Base-by-base conservation (phyloP, 495 filamentous ascomycete species). In the Xanthoparmelia taractica region DNA sequence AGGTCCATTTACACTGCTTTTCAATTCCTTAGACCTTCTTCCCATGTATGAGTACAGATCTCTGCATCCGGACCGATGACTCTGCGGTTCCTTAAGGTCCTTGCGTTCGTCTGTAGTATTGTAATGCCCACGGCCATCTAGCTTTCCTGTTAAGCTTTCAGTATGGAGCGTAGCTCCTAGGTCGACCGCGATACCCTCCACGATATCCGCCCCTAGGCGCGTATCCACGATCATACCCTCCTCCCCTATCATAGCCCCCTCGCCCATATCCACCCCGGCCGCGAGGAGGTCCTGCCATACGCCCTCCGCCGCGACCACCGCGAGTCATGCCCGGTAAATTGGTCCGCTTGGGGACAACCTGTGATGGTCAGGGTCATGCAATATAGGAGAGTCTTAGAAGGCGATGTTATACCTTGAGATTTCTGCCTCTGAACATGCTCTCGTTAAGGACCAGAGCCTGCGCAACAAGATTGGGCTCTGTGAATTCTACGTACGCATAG, bases 401-500 rank as follows among this genome's bases (percentile, higher is more conserved):
- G 38, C 57, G 50, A 50, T 25, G n/a, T 63, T 77, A 67, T 68
- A 91, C 95, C 86, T 99, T 97, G 68, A 99, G 82, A 70, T 91
- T 93, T 65, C 95, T 84, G 58, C 92, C 94, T 65, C 92, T 90
- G 76, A 99, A 96, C 64, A 96, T 84, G 74, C 92, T 97, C 74
- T 97, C 95, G 70, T 99, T 97, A 66, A 99, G 77, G 23, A 96
- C 91, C 58, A 99, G 82, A 17, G 95, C 95, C 73, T 96, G 89
- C 31, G 90, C 89, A 61, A 99, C 92, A 37, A 96, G 81, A 73
- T 86, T 90, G 36, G 95, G 94, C 75, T 99, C 95, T 23, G 91
- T 87, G 70, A 99, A 99, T 74, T 99, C 95, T 62, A 99, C 95
- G 75, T 99, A 99, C 68, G 95, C 95, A 75, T 99, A 99, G 37